Evolutionary conservation across 1,284 basidiomycete genomes (phyloP), one percentile per base, ranked within the genome.

Genomic region (Sanghuangporus weigelae): DNA sequence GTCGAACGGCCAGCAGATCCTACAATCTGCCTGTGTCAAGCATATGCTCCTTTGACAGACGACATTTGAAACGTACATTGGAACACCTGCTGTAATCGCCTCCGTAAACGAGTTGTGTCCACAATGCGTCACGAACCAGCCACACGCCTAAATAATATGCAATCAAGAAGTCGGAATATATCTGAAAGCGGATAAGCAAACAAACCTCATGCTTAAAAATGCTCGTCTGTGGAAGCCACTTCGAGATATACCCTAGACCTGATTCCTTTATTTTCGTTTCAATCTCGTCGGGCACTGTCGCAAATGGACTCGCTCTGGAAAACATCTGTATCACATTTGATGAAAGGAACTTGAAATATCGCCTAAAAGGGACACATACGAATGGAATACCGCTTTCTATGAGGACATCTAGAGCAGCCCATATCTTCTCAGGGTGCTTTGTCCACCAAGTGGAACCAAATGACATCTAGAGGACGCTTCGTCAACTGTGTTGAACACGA

Each of bases 1-100:
- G 19, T 61, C 53, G 64, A 68, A 70, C 1, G 70, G 70, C 69
- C 69, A 71, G 66, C 67, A 68, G 44, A 72, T 72, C 67, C 70
- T 72, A 11, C 8, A 38, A 38, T 21, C 6, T 19, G 23, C 11
- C 12, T 12, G 42, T 56, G 55, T n/a, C 51, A 53, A 14, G 14
- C 3, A 48, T 16, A 2, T 4, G 35, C 11, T n/a, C 31, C 1
- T 35, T 10, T 55, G 19, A 26, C 7, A n/a, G 16, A 11, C 16
- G 14, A 35, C 36, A 38, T 26, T 11, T 10, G 4, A 38, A 21
- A 50, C 61, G 10, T 38, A 67, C 66, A 67, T 53, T 10, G 66
- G 66, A 21, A 67, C 38, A 2, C 66, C 64, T 23, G 53, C 26
- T 16, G 36, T 36, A 26, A 67, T 57, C 10, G 66, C 46, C 55